phyloP scores from a whole-genome alignment of 176 grass and related monocot species.

The Musa itinerans region DNA sequence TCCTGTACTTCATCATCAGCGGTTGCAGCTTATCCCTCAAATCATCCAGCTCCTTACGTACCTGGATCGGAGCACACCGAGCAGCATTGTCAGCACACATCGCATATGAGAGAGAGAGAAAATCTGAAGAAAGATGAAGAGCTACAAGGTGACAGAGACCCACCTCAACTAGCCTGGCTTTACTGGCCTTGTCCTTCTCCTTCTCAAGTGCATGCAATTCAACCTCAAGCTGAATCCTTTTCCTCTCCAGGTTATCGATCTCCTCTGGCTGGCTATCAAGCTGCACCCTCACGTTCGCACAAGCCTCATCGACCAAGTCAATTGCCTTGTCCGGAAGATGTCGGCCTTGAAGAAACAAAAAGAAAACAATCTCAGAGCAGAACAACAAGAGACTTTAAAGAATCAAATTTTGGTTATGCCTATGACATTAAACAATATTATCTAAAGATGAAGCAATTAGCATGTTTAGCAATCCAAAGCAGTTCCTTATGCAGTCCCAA shows the following conservation, averaged over 20 bases:
- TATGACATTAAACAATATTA: not conserved
- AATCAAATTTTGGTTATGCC: not conserved
- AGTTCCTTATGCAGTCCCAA: not conserved
- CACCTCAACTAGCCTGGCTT: conserved; percentile 51
- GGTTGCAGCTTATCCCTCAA: conserved; percentile 76
- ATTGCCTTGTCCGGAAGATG: conserved; percentile 80
- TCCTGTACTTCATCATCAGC: conserved; percentile 59
- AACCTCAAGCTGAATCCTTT: conserved; percentile 68
- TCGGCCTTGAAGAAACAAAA: conserved; percentile 25
- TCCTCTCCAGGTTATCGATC: conserved; percentile 74
- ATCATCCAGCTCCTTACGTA: conserved; percentile 55
- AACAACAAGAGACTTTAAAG: not conserved
- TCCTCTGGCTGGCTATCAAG: conserved; percentile 76
- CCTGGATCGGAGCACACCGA: not conserved
- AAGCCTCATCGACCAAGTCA: conserved; percentile 75
- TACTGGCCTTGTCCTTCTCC: conserved; percentile 85
- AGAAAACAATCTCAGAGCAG: not conserved
- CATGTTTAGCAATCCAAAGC: not conserved
- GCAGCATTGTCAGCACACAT: not conserved
- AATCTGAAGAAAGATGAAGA: not conserved
- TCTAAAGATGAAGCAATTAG: not conserved
- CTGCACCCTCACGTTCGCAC: conserved; percentile 73
- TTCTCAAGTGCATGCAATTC: conserved; percentile 75
- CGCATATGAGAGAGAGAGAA: not conserved
- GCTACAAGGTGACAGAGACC: not conserved